These are phyloP conservation scores for Nothopassalora personata DNA, from an alignment of 2,329 filamentous ascomycete species.

Conservation along the genomic window DNA sequence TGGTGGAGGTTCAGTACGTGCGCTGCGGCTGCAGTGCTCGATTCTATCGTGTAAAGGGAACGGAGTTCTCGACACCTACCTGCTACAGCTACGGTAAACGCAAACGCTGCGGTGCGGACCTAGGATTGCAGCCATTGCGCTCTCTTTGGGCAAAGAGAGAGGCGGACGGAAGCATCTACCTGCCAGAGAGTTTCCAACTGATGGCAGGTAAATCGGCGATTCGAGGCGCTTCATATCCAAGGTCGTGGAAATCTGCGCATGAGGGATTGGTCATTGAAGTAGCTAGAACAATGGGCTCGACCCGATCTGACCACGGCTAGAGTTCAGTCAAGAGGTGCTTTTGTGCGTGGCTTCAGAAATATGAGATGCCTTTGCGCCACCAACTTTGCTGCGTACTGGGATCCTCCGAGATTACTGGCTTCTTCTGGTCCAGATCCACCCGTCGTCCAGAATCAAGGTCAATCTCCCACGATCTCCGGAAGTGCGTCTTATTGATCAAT, in stretches of 20 bases:
- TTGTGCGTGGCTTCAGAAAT: too few species aligned
- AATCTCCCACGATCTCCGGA: constrained; percentile 34
- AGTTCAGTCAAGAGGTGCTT: too few species aligned
- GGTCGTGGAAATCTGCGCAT: too few species aligned
- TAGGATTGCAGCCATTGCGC: too few species aligned
- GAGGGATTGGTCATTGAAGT: too few species aligned
- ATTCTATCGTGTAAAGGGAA: background rate
- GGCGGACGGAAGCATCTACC: too few species aligned
- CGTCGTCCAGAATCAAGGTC: constrained; percentile 41
- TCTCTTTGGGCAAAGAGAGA: too few species aligned
- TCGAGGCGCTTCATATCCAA: too few species aligned
- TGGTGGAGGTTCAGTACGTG: background rate
- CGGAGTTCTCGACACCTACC: background rate
- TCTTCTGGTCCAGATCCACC: constrained; percentile 32
- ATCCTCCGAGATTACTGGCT: background rate
- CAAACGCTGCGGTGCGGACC: background rate
- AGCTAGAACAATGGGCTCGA: too few species aligned
- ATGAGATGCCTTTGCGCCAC: background rate
- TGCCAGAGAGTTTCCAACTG: too few species aligned
- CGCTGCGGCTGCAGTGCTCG: background rate
- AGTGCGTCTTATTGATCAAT: constrained; percentile 37
- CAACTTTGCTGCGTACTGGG: background rate
- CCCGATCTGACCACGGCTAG: too few species aligned
- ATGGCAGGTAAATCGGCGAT: too few species aligned
- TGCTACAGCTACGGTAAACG: background rate